These are phyloP conservation scores for Cladosporium sp. DNA, from an alignment of 2,329 filamentous ascomycete species.

Conservation along the genomic window DNA sequence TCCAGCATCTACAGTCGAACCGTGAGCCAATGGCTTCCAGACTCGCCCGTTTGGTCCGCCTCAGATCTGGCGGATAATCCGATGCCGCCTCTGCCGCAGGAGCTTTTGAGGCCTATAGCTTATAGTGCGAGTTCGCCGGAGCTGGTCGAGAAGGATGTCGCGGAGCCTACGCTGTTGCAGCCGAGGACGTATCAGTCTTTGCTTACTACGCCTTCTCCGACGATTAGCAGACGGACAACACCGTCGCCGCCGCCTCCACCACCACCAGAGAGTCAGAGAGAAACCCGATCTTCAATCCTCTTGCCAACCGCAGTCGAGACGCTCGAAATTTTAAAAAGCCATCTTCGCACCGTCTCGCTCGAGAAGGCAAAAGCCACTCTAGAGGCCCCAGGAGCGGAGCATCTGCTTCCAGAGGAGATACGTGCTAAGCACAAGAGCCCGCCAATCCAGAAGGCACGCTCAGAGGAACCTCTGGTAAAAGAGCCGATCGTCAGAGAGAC, in stretches of 20 bases:
- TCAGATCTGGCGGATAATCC: constrained; percentile 23
- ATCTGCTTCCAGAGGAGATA: constrained; percentile 30
- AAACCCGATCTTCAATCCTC: constrained; percentile 15
- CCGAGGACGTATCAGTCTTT: constrained; percentile 27
- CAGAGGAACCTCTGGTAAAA: constrained; percentile 17
- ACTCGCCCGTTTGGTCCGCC: constrained; percentile 6
- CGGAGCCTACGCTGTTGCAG: constrained; percentile 15
- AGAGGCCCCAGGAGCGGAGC: constrained; percentile 25
- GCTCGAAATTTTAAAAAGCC: constrained; percentile 14
- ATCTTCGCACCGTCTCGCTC: constrained; percentile 24
- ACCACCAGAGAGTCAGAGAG: background rate
- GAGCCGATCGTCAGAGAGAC: constrained; percentile 3
- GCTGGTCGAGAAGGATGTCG: constrained; percentile 15
- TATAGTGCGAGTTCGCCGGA: constrained; percentile 28
- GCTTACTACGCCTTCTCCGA: constrained; percentile 24
- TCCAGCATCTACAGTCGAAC: constrained; percentile 34
- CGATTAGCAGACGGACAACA: constrained; percentile 16
- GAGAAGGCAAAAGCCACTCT: constrained; percentile 24
- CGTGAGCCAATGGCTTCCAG: constrained; percentile 23
- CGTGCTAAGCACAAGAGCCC: constrained; percentile 21
- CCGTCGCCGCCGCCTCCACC: constrained; percentile 13
- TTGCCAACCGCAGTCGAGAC: constrained; percentile 14
- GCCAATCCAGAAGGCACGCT: constrained; percentile 15
- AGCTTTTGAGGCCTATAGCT: constrained; percentile 23
- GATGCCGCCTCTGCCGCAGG: constrained; percentile 8